Evolutionary conservation across 116 monocot genomes (phyloP).

Genomic region (Trichopus zeylanicus): DNA sequence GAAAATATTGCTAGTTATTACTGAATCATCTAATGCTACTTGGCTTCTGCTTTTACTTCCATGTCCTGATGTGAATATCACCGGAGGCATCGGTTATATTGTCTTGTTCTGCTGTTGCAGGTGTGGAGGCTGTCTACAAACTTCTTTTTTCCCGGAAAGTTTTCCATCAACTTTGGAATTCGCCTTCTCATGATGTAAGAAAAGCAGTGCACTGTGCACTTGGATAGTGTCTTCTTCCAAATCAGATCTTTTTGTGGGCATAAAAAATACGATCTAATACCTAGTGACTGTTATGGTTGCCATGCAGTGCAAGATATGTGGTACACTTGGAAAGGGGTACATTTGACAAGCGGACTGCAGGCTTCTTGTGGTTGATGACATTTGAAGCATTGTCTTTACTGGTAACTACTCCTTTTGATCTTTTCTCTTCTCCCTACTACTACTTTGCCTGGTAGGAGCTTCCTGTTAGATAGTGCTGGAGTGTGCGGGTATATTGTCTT

Average conservation of each 20-base stretch:
- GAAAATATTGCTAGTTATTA: neutral
- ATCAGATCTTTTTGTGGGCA: neutral
- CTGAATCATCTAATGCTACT: too few relatives aligned
- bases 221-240: neutral
- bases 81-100: neutral
- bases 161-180: constrained; percentile 97
- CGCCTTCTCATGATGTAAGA: constrained; percentile 93
- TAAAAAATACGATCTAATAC: neutral
- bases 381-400: constrained; percentile 71
- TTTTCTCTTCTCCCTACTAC: neutral
- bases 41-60: neutral
- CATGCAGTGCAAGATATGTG: constrained; percentile 79
- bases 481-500: neutral
- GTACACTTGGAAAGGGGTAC: constrained; percentile 80
- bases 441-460: neutral
- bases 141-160: constrained; percentile 79
- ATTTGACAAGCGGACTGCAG: constrained; percentile 73
- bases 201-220: neutral
- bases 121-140: constrained; percentile 82
- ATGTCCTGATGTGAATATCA: neutral
- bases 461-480: neutral
- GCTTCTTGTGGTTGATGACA: constrained; percentile 97
- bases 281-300: constrained; percentile 1
- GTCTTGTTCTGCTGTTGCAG: constrained; percentile 17
- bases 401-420: constrained; percentile 28